phyloP scores from a whole-genome alignment of 106 monocot species.

The Dioscorea dumetorum region DNA sequence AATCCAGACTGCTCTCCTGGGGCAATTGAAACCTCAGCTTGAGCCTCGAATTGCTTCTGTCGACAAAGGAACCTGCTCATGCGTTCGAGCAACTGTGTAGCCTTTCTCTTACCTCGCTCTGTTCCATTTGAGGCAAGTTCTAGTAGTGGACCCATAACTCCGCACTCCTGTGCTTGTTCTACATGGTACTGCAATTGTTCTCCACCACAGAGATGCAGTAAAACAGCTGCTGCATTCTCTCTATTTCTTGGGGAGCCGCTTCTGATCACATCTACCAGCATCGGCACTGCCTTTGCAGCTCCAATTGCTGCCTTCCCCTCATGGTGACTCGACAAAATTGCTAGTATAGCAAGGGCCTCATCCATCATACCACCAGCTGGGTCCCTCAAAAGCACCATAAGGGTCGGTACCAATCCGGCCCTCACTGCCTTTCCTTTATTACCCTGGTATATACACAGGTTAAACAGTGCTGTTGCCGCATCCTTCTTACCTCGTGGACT shows the following conservation, averaged over 20 bases:
- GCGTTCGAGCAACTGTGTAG: conserved; percentile 32
- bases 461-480: conserved; percentile 67
- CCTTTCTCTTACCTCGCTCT: conserved; percentile 64
- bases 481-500: conserved; percentile 64
- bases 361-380: conserved; percentile 52
- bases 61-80: conserved; percentile 31
- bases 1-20: not conserved
- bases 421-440: conserved; percentile 70
- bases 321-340: conserved; percentile 50
- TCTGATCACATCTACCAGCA: conserved; percentile 53
- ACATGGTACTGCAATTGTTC: conserved; percentile 31
- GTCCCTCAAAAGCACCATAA: conserved; percentile 53
- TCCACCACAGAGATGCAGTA: conserved; percentile 53
- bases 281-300: conserved; percentile 36
- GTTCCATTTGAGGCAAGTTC: conserved; percentile 48
- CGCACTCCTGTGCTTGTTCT: conserved; percentile 30
- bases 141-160: conserved; percentile 29
- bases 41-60: conserved; percentile 11
- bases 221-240: conserved; percentile 74
- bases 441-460: conserved; percentile 61
- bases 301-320: conserved; percentile 61
- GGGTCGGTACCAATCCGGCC: conserved; percentile 51
- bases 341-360: conserved; percentile 58
- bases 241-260: conserved; percentile 57
- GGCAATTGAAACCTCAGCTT: not conserved